Evolutionary conservation across 1,139 yeast species (phyloP), one percentile per base, ranked within the genome.

Genomic region (Geotrichum siamense): DNA sequence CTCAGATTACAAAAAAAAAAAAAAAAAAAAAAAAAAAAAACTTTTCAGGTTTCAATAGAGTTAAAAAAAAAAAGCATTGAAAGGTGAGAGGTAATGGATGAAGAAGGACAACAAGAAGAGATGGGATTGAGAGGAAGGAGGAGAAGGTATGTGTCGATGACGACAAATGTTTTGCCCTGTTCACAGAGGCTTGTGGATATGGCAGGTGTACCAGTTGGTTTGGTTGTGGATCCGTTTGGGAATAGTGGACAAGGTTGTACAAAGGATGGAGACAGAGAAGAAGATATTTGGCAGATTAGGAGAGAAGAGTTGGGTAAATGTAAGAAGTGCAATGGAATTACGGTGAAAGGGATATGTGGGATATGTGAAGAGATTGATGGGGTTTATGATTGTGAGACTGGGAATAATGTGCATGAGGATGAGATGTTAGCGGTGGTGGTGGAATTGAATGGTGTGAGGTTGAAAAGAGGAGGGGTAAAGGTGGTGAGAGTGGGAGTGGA

Each of bases 211-310:
- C 39, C 39, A 3, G 9, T 36, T 10, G 39, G 31, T 8, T 23
- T 36, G 15, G 32, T 26, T 13, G 19, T 36, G 5, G 31, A 36
- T 17, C 39, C 39, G 10, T 36, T 36, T 26, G 21, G 6, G n/a
- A 15, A 28, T 5, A n/a, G 16, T 9, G n/a, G n/a, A n/a, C n/a
- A n/a, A n/a, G n/a, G n/a, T n/a, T n/a, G n/a, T n/a, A n/a, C n/a
- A n/a, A n/a, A n/a, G n/a, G n/a, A n/a, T n/a, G n/a, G n/a, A n/a
- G n/a, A n/a, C n/a, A 6, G 6, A 28, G 31, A 28, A 13, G 16
- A 28, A n/a, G 15, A 28, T 5, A 23, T 23, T 8, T 23, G 6
- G 10, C 6, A 23, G 26, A 10, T 23, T 6, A 10, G 10, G 10
- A 23, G 9, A 30, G 21, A 26, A 4, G 22, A 36, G 13, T 15